Base-by-base conservation (phyloP, 345 rosid species). In the Acer negundo region DNA sequence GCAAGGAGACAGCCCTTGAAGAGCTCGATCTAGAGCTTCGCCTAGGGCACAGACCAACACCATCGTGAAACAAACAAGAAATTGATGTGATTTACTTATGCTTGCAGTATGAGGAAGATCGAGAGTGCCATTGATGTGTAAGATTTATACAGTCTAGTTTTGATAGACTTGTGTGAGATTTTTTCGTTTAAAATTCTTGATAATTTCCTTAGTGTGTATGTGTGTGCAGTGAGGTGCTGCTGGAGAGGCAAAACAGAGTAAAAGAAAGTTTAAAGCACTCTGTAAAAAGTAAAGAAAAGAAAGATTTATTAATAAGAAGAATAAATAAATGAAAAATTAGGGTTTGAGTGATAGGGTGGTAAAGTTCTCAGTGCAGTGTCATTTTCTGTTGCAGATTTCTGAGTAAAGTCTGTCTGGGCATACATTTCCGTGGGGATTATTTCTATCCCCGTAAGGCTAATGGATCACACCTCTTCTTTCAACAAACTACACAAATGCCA, bases 21-120 rank as follows among this genome's bases (percentile, higher is more conserved):
- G 97, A 91, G 80, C 77, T 89, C 82, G 98, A 94, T 91, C 89
- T 94, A 73, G 98, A 92, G 86, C 97, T 94, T 75, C 91, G 98
- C 80, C 83, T 94, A 78, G 93, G 97, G 85, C 91, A 81, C 35
- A 77, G 86, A 49, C 79, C 77, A 74, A 77, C 82, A 51, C 9
- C 80, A 55, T 31, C 84, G 4, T 78, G 77, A 78, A 70, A 35
- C 31, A 77, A 20, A 59, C 23, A 74, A 62, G 40, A 42, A 51
- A 77, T 20, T 71, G 73, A 75, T 79, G 74, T 69, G 59, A 35
- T 79, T 62, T 70, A 53, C 78, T 70, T 69, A n/a, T 67, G 53
- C 31, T 35, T 35, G 38, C 38, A 35, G 38, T 35, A 35, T 35
- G 38, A 35, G 38, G 38, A 47, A 66, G 70, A 47, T 47, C 49